Conservation (phyloP, 1,284 basidiomycete genomes). For the Schizophyllum commune region DNA sequence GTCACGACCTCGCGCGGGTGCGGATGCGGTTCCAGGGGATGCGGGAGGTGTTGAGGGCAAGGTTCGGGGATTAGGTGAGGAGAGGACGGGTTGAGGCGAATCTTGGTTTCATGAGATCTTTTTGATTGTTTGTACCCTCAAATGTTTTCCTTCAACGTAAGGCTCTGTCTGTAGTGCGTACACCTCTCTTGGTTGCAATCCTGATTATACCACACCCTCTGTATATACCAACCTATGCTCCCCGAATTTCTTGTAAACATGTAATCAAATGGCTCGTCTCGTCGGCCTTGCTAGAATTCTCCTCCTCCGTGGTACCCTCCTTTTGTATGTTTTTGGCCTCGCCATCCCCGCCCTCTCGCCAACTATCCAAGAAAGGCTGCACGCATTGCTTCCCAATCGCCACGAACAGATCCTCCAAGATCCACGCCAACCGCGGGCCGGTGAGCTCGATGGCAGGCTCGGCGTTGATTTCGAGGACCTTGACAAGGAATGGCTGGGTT, state of each 20-base stretch:
- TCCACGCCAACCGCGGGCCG: conserved; percentile 74
- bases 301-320: not conserved
- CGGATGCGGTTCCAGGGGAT: conserved; percentile 56
- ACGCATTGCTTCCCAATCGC: conserved; percentile 66
- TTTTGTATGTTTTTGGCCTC: not conserved
- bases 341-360: conserved; percentile 1
- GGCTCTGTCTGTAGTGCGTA: too few relatives aligned
- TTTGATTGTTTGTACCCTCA: too few relatives aligned
- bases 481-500: conserved; percentile 45
- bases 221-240: not conserved
- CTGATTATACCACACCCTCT: not conserved
- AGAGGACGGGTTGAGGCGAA: not conserved
- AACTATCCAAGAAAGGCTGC: conserved; percentile 48
- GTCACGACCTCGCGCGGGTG: conserved; percentile 32
- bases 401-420: conserved; percentile 76
- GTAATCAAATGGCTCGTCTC: not conserved
- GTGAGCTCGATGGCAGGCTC: conserved; percentile 96
- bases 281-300: not conserved
- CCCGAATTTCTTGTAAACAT: not conserved
- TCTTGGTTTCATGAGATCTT: not conserved
- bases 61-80: conserved; percentile 23
- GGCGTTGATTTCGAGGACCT: conserved; percentile 88
- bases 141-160: too few relatives aligned
- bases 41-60: conserved; percentile 44
- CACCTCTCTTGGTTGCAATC: not conserved